Percentiles rank a stretch among this genome's conserved stretches.
phyloP scores from a whole-genome alignment of 495 filamentous ascomycete species.

The Hypoxylon fuscum region DNA sequence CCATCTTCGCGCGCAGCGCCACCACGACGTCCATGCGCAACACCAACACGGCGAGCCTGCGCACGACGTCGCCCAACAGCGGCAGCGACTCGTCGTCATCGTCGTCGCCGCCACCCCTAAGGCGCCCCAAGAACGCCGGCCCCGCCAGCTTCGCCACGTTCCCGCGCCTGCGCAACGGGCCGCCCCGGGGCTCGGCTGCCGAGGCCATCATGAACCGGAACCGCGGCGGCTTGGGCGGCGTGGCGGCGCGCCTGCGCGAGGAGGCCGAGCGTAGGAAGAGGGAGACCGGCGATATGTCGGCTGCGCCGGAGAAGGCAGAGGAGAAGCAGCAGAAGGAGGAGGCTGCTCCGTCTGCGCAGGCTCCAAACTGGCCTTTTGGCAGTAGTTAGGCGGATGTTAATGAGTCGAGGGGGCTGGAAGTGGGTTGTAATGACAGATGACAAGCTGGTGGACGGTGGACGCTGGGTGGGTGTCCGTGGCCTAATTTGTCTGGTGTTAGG shows the following conservation, averaged over 20 bases:
- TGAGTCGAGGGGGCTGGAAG: background rate
- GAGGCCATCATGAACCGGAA: slow-evolving; percentile 34
- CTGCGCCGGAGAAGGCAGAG: background rate
- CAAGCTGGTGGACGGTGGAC: too few relatives aligned
- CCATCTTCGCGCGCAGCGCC: background rate
- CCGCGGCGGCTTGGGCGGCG: slow-evolving; percentile 15
- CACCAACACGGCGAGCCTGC: slow-evolving; percentile 30
- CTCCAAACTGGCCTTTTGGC: slow-evolving; percentile 33
- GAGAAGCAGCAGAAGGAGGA: background rate
- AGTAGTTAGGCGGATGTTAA: background rate
- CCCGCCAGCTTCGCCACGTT: slow-evolving; percentile 39
- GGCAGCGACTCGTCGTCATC: too few relatives aligned
- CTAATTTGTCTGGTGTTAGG: too few relatives aligned
- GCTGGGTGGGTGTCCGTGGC: too few relatives aligned
- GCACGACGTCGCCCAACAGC: background rate
- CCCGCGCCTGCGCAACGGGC: slow-evolving; percentile 29
- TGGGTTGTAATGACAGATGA: slow-evolving; percentile 1
- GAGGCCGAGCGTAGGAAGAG: slow-evolving; percentile 22
- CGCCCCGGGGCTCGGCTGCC: slow-evolving; percentile 27
- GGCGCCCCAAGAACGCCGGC: slow-evolving; percentile 36
- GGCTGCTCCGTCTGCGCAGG: background rate
- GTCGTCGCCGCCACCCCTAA: too few relatives aligned
- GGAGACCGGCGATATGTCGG: too few relatives aligned
- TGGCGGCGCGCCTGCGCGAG: slow-evolving; percentile 17
- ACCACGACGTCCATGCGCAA: slow-evolving; percentile 19